Percentiles rank a stretch among this genome's conserved stretches.
phyloP scores from a whole-genome alignment of 23 red algal species.

The Gracilaria caudata region DNA sequence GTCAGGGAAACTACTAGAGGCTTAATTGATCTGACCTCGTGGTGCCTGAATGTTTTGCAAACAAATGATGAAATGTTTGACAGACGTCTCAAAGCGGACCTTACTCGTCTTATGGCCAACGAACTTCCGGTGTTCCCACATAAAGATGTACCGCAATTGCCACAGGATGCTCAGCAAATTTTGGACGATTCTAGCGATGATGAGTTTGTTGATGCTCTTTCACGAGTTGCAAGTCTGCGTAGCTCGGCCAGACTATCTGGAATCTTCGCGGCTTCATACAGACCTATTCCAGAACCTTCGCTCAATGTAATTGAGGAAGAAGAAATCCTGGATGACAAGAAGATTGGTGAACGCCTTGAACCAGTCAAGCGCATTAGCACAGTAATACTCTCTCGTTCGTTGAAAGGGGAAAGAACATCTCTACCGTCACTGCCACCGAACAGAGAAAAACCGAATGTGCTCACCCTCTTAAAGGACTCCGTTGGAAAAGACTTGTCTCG shows the following conservation, averaged over 20 bases:
- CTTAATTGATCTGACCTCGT: constrained; percentile 56
- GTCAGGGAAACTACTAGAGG: constrained; percentile 45
- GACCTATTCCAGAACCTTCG: not conserved
- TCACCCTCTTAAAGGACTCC: constrained; percentile 86
- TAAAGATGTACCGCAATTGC: not conserved
- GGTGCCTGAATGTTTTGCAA: constrained; percentile 72
- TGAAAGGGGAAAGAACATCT: constrained; percentile 35
- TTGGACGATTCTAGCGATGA: constrained; percentile 49
- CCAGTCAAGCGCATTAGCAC: constrained; percentile 41
- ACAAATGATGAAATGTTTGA: constrained; percentile 76
- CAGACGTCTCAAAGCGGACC: constrained; percentile 66
- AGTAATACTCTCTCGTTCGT: constrained; percentile 6
- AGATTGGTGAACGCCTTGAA: not conserved
- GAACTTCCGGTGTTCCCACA: constrained; percentile 46
- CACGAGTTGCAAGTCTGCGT: constrained; percentile 56
- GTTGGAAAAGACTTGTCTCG: constrained; percentile 95
- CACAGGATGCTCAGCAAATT: not conserved
- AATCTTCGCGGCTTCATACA: not conserved
- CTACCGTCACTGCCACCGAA: constrained; percentile 26
- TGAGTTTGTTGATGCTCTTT: constrained; percentile 73
- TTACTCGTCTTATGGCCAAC: constrained; percentile 38
- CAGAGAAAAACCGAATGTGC: constrained; percentile 69
- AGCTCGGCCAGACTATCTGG: constrained; percentile 39
- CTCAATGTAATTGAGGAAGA: not conserved
- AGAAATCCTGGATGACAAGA: not conserved